Conservation (phyloP, 1,284 basidiomycete species). For the Naganishia sp. region DNA sequence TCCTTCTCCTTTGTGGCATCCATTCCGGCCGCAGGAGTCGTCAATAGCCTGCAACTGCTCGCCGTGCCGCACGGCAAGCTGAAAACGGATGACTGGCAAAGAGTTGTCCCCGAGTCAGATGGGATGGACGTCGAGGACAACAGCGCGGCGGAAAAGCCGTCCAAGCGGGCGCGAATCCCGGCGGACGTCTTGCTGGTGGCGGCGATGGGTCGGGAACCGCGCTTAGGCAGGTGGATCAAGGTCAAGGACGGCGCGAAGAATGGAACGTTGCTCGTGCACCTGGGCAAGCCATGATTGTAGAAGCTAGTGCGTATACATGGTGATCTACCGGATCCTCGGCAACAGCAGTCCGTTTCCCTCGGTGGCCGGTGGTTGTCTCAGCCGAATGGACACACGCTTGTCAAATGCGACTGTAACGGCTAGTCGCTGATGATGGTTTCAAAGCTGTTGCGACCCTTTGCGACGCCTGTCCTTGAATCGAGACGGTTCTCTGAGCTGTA, state of each 20-base stretch:
- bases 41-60: conserved; percentile 86
- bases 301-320: background rate
- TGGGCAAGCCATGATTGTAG: conserved; percentile 33
- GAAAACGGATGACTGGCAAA: conserved; percentile 56
- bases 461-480: background rate
- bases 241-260: conserved; percentile 71
- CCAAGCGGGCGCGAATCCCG: conserved; percentile 39
- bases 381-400: background rate
- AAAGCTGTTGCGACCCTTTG: background rate
- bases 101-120: conserved; percentile 2
- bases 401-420: background rate
- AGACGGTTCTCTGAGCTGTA: too few species aligned
- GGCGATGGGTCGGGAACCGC: conserved; percentile 81
- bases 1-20: conserved; percentile 70
- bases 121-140: conserved; percentile 13
- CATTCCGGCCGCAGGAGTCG: conserved; percentile 70
- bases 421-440: conserved; percentile 17
- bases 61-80: conserved; percentile 62
- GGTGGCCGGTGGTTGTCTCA: background rate
- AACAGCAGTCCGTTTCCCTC: too few species aligned
- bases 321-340: background rate
- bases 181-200: conserved; percentile 68
- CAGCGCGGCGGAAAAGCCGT: conserved; percentile 8
- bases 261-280: conserved; percentile 65
- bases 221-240: conserved; percentile 83